Evolutionary conservation across 2,329 filamentous ascomycete genomes (phyloP), one percentile per base, ranked within the genome.

Genomic region (Talaromyces sp.): DNA sequence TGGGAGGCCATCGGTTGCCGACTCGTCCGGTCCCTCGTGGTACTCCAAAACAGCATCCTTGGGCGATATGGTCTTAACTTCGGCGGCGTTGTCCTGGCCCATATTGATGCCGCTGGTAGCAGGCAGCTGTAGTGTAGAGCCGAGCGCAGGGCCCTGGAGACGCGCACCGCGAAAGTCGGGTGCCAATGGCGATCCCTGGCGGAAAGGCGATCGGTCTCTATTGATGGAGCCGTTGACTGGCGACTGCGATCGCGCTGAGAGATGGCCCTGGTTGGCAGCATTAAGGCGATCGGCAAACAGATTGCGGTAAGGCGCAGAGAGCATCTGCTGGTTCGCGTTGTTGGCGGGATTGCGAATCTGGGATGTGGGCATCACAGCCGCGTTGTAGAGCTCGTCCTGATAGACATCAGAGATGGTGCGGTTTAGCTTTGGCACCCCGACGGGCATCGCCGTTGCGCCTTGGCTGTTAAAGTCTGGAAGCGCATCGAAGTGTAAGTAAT

Each of bases 41-140:
- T 93, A 96, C 63, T 97, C 93, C 56, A 97, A 78, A 63, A 96
- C 78, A 1, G 93, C 91, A 70, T 98, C 94, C 77, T 96, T 96
- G 28, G 94, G 95, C 1, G 94, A 98, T 54, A 99, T 96, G 0
- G 94, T 96, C 75, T 91, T 91, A 1, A 86, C 83, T n/a, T 89
- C 72, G 42, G 72, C 67, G 57, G 76, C 68, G 44, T 78, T 59
- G 51, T 78, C 59, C 28, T 66, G 62, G 2, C 8, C 44, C 59
- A 73, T 64, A n/a, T 62, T 66, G 65, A 74, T 79, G 59, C 70
- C 67, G 55, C 66, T 68, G 9, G 47, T 44, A 44, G 72, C 70
- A 34, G 66, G 33, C 61, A 73, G 68, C 9, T 74, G 72, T n/a
- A 75, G 67, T 40, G 72, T 73, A n/a, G 73, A 73, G 1, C 70